These are phyloP conservation scores for Claviceps capensis DNA, from an alignment of 2,329 filamentous ascomycete species.

Conservation along the genomic window DNA sequence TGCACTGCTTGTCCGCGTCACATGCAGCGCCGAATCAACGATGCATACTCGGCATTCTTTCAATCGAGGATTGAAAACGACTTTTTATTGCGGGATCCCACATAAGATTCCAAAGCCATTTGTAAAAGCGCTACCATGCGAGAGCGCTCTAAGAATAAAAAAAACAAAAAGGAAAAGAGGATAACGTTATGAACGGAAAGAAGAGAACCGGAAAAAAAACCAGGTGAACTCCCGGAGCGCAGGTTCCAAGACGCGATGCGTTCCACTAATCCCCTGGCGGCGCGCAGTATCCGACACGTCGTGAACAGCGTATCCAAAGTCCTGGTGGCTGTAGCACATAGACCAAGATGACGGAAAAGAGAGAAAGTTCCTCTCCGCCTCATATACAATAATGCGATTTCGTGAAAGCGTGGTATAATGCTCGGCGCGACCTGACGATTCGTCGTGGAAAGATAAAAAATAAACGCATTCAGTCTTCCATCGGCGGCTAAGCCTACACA, in stretches of 20 bases:
- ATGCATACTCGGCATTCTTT: background rate
- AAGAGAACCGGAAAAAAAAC: background rate
- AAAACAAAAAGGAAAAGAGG: background rate
- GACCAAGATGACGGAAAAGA: background rate
- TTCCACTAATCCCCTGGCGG: background rate
- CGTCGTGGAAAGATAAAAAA: background rate
- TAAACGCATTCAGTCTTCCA: background rate
- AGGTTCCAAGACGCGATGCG: background rate
- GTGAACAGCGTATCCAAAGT: constrained; percentile 1
- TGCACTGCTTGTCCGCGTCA: no score
- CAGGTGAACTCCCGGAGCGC: background rate
- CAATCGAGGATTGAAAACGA: background rate
- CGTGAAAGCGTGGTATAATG: background rate
- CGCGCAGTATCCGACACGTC: background rate
- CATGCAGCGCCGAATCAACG: background rate
- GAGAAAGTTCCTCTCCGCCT: background rate
- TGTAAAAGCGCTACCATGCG: background rate
- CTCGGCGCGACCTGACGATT: background rate
- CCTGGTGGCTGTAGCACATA: background rate
- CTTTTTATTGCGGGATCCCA: background rate
- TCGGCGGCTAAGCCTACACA: background rate
- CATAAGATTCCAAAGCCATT: background rate
- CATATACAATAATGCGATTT: background rate
- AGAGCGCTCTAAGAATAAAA: background rate
- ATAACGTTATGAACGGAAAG: no score